These are phyloP conservation scores for Cyclotella kingstonii DNA, from an alignment of 108 stramenopile genomes.

Conservation along the genomic window DNA sequence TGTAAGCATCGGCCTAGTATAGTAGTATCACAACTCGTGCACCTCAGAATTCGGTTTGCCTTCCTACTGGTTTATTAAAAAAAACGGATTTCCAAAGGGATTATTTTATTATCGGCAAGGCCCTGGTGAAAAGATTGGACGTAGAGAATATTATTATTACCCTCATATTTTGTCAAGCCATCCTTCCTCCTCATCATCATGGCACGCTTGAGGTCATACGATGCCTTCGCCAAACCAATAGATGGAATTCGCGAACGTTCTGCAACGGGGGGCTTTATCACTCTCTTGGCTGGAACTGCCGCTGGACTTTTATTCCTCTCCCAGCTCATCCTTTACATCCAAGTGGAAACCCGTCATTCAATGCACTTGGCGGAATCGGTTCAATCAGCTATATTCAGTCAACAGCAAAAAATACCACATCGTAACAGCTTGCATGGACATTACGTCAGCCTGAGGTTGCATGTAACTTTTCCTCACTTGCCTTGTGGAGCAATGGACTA, in stretches of 20 bases:
- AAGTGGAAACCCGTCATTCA: slow-evolving; percentile 56
- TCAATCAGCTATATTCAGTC: slow-evolving; percentile 36
- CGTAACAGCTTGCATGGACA: slow-evolving; percentile 16
- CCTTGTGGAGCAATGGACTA: slow-evolving; percentile 60
- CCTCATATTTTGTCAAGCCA: neutral
- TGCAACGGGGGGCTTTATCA: slow-evolving; percentile 69
- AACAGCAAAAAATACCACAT: slow-evolving; percentile 9
- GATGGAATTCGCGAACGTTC: slow-evolving; percentile 68
- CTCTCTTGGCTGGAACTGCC: slow-evolving; percentile 55
- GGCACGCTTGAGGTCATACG: slow-evolving; percentile 40
- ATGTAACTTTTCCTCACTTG: slow-evolving; percentile 77
- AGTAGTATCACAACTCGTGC: no score
- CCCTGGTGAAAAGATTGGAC: neutral
- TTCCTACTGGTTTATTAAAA: no score
- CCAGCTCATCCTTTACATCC: slow-evolving; percentile 61
- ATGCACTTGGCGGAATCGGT: slow-evolving; percentile 63
- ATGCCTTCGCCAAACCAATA: slow-evolving; percentile 73
- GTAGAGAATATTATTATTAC: neutral
- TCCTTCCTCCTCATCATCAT: slow-evolving; percentile 5
- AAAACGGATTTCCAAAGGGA: no score
- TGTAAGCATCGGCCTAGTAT: no score
- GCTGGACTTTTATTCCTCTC: slow-evolving; percentile 65
- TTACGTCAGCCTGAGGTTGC: slow-evolving; percentile 49
- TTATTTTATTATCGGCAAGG: no score
- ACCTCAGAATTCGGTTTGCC: no score